Percentiles rank a stretch among this genome's conserved stretches.
Evolutionary conservation across 2,329 filamentous ascomycete species (phyloP).

Genomic region (Dichotomopilus funicola): DNA sequence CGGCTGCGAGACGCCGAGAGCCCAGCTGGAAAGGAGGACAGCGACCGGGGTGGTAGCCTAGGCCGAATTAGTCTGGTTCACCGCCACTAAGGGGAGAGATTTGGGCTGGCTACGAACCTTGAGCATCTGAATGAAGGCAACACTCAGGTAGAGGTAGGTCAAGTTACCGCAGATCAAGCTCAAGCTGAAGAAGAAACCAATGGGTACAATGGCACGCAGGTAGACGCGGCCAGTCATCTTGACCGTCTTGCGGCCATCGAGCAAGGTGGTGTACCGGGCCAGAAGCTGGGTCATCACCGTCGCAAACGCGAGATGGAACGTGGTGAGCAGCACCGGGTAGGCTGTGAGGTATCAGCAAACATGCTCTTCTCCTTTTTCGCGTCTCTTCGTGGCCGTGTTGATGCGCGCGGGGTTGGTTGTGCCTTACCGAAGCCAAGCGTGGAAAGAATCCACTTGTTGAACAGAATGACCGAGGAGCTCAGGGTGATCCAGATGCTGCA

Average conservation of each 20-base stretch:
- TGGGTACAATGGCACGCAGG: conserved; percentile 86
- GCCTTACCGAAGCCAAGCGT: conserved; percentile 70
- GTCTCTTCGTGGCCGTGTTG: not conserved
- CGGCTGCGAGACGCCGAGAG: conserved; percentile 73
- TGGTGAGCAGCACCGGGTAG: conserved; percentile 77
- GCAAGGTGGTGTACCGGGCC: conserved; percentile 78
- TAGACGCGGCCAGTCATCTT: conserved; percentile 97
- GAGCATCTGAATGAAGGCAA: conserved; percentile 98
- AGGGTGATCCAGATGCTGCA: conserved; percentile 82
- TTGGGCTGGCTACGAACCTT: conserved; percentile 55
- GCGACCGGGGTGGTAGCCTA: conserved; percentile 92
- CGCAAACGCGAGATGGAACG: conserved; percentile 91
- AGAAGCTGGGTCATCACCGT: conserved; percentile 92
- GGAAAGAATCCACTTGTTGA: conserved; percentile 98
- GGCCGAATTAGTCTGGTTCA: not conserved
- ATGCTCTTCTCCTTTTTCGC: not conserved
- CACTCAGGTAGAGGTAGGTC: conserved; percentile 90
- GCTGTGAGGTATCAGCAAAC: conserved; percentile 38
- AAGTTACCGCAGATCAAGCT: conserved; percentile 95
- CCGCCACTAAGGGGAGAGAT: not conserved
- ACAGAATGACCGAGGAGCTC: conserved; percentile 91
- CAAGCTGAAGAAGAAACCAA: conserved; percentile 92
- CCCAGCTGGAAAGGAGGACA: conserved; percentile 84
- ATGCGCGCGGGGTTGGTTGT: too few relatives aligned
- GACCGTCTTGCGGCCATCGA: conserved; percentile 91